phyloP scores from a whole-genome alignment of 1,139 yeast genomes.

The Spencermartinsiella ligniputridi region DNA sequence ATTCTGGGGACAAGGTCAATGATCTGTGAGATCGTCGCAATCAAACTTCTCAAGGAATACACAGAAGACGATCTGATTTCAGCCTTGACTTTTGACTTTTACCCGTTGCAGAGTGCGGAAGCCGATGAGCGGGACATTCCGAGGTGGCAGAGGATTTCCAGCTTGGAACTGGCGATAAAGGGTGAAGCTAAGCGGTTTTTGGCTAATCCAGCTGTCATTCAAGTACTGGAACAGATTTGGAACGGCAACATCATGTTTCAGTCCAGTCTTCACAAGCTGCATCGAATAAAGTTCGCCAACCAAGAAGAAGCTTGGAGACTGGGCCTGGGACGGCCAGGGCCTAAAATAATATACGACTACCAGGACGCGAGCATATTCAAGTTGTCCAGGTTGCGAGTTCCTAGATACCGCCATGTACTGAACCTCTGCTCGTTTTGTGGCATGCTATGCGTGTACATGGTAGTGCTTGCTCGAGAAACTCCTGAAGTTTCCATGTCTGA shows the following conservation, averaged over 20 bases:
- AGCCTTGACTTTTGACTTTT: conserved; percentile 38
- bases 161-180: conserved; percentile 52
- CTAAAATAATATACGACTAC: conserved; percentile 35
- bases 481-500: conserved; percentile 23
- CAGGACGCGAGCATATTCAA: conserved; percentile 36
- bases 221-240: conserved; percentile 50
- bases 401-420: conserved; percentile 38
- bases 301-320: conserved; percentile 26
- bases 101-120: conserved; percentile 33
- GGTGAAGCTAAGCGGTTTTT: conserved; percentile 52
- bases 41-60: conserved; percentile 49
- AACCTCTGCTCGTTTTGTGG: conserved; percentile 39
- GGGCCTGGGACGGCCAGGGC: conserved; percentile 34
- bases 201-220: conserved; percentile 52
- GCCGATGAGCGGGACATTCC: conserved; percentile 29
- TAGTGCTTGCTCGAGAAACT: conserved; percentile 28
- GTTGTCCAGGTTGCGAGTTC: conserved; percentile 36
- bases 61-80: conserved; percentile 43
- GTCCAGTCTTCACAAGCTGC: conserved; percentile 38
- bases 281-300: conserved; percentile 29
- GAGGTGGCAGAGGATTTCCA: conserved; percentile 46
- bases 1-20: conserved; percentile 49
- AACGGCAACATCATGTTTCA: conserved; percentile 45
- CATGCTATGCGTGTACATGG: conserved; percentile 32
- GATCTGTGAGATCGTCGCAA: conserved; percentile 53